A percentile compares a stretch with the other conserved stretches of the same genome.
phyloP scores from a whole-genome alignment of 2,329 filamentous ascomycete species.

The Monilinia aucupariae region DNA sequence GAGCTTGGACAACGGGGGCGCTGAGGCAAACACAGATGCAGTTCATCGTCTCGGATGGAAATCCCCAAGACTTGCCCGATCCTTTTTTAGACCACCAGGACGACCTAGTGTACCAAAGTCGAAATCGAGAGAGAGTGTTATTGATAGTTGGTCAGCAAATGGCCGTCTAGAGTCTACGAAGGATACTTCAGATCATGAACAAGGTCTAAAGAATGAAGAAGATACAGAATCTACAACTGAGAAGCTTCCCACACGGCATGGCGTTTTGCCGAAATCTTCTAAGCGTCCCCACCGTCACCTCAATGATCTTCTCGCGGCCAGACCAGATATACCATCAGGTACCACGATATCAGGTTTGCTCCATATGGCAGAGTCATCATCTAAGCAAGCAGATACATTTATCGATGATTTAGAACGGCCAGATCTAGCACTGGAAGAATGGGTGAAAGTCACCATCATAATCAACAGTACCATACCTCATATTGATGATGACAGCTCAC shows the following conservation, averaged over 20 bases:
- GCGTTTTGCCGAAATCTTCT: neutral
- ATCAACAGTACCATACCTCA: neutral
- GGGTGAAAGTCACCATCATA: neutral
- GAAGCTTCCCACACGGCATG: neutral
- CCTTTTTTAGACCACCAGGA: neutral
- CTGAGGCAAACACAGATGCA: neutral
- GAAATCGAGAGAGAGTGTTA: neutral
- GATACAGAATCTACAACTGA: neutral
- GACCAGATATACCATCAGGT: neutral
- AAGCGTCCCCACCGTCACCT: slow-evolving; percentile 3
- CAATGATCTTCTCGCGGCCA: neutral
- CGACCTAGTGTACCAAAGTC: neutral
- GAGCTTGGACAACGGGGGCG: neutral
- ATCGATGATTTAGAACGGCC: slow-evolving; percentile 2
- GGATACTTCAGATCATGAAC: neutral
- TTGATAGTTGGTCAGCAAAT: neutral
- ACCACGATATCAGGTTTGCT: neutral
- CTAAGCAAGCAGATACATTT: slow-evolving; percentile 5
- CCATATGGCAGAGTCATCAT: neutral
- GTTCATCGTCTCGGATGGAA: neutral
- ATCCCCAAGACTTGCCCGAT: neutral
- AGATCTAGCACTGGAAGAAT: slow-evolving; percentile 11
- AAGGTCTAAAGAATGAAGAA: neutral
- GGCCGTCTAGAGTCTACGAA: neutral
- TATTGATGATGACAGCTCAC: neutral